Percentiles rank a stretch among this genome's conserved stretches.
Evolutionary conservation across 2,329 filamentous ascomycete species (phyloP).

Genomic region (Trichoderma pleuroti): DNA sequence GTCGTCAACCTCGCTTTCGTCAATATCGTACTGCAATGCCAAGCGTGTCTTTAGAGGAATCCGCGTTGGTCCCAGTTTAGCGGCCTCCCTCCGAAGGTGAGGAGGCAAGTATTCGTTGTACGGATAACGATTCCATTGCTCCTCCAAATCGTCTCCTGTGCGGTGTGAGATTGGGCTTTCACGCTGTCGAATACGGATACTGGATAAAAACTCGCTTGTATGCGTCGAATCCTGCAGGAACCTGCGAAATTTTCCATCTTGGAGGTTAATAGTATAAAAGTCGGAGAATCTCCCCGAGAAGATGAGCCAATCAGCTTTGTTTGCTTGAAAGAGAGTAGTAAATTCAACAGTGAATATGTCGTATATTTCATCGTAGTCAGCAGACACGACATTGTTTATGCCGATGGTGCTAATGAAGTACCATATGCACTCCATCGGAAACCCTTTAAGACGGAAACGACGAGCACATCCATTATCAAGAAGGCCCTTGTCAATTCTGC

Average conservation of each 20-base stretch:
- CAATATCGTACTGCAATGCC: constrained; percentile 17
- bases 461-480: constrained; percentile 9
- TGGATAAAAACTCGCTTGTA: not conserved
- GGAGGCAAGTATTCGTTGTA: constrained; percentile 17
- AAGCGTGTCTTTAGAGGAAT: not conserved
- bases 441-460: constrained; percentile 19
- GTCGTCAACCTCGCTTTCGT: constrained; percentile 16
- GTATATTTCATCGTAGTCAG: not conserved
- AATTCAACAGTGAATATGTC: constrained; percentile 25
- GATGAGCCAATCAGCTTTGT: not conserved
- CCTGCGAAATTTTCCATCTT: not conserved
- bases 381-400: constrained; percentile 4
- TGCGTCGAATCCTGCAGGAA: not conserved
- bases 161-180: not conserved
- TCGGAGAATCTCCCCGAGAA: not conserved
- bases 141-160: not conserved
- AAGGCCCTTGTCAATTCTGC: not conserved
- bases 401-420: constrained; percentile 22
- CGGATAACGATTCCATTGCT: not conserved
- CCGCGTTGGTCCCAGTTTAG: not conserved
- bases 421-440: constrained; percentile 26
- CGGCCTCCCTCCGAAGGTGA: not conserved
- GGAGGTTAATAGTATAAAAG: not conserved
- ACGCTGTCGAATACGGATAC: rapidly evolving
- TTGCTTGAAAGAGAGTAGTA: constrained; percentile 18